These are phyloP conservation scores for Eimeria sp. DNA, from an alignment of 169 alveolate species.

Conservation along the genomic window DNA sequence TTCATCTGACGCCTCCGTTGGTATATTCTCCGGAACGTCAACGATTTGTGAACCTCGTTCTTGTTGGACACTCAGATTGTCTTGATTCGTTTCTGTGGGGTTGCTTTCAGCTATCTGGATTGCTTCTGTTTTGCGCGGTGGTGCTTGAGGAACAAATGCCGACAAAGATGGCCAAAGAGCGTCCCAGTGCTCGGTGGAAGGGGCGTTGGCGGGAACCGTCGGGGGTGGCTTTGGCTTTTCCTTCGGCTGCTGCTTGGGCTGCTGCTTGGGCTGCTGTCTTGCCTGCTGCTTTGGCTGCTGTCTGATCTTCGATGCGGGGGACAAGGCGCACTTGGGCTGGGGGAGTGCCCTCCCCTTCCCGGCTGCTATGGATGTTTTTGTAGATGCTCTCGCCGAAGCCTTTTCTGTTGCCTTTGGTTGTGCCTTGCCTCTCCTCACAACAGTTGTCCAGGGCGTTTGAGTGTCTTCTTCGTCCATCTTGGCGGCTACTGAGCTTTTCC, in stretches of 20 bases:
- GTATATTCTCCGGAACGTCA: neutral
- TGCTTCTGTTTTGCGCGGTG: neutral
- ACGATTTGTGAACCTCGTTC: neutral
- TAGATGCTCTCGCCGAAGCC: neutral
- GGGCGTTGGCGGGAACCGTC: constrained; percentile 28
- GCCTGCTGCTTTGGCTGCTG: neutral
- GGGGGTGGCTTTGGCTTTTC: constrained; percentile 20
- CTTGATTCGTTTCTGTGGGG: neutral
- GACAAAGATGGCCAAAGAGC: constrained; percentile 15
- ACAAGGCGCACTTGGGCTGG: neutral
- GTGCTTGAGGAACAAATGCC: neutral
- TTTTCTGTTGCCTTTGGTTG: neutral
- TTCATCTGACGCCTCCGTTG: neutral
- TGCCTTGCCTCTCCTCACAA: constrained; percentile 38
- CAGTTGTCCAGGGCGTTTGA: constrained; percentile 12
- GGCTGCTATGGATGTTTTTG: neutral
- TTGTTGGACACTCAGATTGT: neutral
- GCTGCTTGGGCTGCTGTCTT: neutral
- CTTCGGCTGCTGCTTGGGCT: constrained; percentile 12
- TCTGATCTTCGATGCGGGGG: neutral
- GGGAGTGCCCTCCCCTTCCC: neutral
- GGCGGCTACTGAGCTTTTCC: neutral
- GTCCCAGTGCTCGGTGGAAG: constrained; percentile 48
- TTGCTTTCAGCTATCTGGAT: neutral
- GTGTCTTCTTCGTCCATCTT: constrained; percentile 9